Evolutionary conservation across 768 basidiomycete species (phyloP), one percentile per base, ranked within the genome.

Genomic region (Trametes punicea): DNA sequence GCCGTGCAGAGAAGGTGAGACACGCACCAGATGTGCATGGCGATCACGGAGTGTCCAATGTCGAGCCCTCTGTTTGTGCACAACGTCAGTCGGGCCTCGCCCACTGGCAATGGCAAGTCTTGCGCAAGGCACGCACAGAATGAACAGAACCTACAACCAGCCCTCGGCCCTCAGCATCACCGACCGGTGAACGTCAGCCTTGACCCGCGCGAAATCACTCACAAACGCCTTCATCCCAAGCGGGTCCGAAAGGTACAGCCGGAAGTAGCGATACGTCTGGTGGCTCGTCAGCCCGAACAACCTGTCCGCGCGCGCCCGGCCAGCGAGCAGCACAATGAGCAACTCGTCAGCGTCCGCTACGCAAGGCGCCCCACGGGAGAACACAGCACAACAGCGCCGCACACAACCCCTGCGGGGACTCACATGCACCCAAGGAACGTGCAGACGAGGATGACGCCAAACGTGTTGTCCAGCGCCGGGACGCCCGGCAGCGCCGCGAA

Each of bases 351-450:
- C 23, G 23, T 16, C 42, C 25, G 42, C 25, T 11, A 25, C 42
- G 16, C 18, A 23, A 47, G 6, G 6, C 4, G 15, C 3, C 10
- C 18, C 30, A 2, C 4, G 44, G 18, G 44, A 15, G 6, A 11
- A 1, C 1, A 15, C 7, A 6, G 20, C 1, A 5, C 1, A 4
- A 42, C 51, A 38, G 15, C 36, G 36, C 36, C 10, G 18, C 15
- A 18, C 36, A 3, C 6, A n/a, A 16, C 16, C 36, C 5, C 36
- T n/a, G 15, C 38, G 10, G 30, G 15, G 3, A 54, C 52, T 26
- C 16, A 54, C 52, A 54, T 54, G 52, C 52, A 54, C 10, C 52
- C 52, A 13, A 54, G 21, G 52, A 45, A 54, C 9, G 52, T 54
- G 26, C 52, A 54, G 31, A 54, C 39, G 26, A 54, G 26, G 42